These are phyloP conservation scores for Physcomitrellopsis africana DNA, from an alignment of 225 moss, liverwort and hornwort species.

Conservation along the genomic window DNA sequence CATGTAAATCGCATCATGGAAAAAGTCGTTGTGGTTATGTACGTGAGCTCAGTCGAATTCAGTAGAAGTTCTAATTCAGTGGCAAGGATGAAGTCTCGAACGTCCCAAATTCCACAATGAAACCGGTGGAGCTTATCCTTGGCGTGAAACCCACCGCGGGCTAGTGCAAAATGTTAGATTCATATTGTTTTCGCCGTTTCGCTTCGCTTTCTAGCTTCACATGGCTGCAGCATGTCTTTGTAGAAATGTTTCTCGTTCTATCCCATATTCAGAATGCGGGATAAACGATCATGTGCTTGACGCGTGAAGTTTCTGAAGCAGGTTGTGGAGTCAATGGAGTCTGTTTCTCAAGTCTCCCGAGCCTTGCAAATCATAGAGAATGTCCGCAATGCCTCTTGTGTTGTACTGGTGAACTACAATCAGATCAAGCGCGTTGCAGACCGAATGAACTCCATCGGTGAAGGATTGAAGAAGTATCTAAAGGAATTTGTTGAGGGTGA, in stretches of 20 bases:
- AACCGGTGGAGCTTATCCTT: too few species aligned
- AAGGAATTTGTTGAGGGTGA: not conserved
- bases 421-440: slow-evolving; percentile 24
- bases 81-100: too few species aligned
- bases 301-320: not conserved
- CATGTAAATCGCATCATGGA: too few species aligned
- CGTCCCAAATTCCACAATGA: too few species aligned
- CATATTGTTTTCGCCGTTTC: not conserved
- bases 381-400: not conserved
- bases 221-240: not conserved
- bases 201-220: not conserved
- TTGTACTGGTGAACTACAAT: slow-evolving; percentile 8
- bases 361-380: slow-evolving; percentile 13
- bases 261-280: not conserved
- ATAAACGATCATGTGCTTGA: not conserved
- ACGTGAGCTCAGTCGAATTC: too few species aligned
- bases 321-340: not conserved
- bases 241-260: not conserved
- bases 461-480: not conserved
- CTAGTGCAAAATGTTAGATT: too few species aligned
- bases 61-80: too few species aligned
- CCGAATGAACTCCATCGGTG: slow-evolving; percentile 14
- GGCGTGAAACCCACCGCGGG: too few species aligned
- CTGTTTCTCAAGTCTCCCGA: not conserved
- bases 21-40: too few species aligned